phyloP scores from a whole-genome alignment of 371 early-diverging fungal genomes.

The Lichtheimia ornata region DNA sequence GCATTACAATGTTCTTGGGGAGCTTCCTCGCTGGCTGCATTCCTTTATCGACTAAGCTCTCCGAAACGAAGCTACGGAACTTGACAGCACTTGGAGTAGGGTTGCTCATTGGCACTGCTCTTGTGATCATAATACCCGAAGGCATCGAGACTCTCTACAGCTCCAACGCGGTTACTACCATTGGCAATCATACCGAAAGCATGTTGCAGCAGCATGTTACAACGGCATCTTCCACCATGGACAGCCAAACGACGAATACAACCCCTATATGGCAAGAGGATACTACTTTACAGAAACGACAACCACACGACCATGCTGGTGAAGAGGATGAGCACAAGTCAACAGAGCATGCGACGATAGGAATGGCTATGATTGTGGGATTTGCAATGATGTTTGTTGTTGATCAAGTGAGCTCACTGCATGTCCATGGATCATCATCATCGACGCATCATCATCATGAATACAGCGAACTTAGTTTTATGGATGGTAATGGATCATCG shows the following conservation, averaged over 20 bases:
- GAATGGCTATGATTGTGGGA: slow-evolving; percentile 79
- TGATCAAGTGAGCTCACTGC: slow-evolving; percentile 59
- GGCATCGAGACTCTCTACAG: slow-evolving; percentile 87
- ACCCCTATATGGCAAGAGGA: slow-evolving; percentile 11
- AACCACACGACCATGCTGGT: not conserved
- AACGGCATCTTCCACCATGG: not conserved
- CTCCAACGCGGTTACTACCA: slow-evolving; percentile 9
- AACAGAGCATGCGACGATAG: slow-evolving; percentile 71
- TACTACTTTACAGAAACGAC: not conserved
- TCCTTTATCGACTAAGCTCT: slow-evolving; percentile 81
- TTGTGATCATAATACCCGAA: slow-evolving; percentile 92
- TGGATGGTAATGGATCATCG: not conserved
- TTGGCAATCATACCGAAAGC: not conserved
- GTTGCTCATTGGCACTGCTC: slow-evolving; percentile 86
- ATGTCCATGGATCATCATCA: slow-evolving; percentile 42
- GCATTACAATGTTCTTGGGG: slow-evolving; percentile 80
- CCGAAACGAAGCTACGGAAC: slow-evolving; percentile 66
- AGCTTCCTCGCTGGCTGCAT: slow-evolving; percentile 86
- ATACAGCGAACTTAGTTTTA: slow-evolving; percentile 12
- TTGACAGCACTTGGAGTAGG: slow-evolving; percentile 92
- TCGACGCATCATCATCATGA: slow-evolving; percentile 9
- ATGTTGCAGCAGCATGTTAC: not conserved
- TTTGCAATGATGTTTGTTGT: slow-evolving; percentile 87
- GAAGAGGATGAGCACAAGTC: slow-evolving; percentile 4
- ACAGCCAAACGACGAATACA: not conserved